These are phyloP conservation scores for Aureoboletus auriporus DNA, from an alignment of 768 basidiomycete species.

Conservation along the genomic window DNA sequence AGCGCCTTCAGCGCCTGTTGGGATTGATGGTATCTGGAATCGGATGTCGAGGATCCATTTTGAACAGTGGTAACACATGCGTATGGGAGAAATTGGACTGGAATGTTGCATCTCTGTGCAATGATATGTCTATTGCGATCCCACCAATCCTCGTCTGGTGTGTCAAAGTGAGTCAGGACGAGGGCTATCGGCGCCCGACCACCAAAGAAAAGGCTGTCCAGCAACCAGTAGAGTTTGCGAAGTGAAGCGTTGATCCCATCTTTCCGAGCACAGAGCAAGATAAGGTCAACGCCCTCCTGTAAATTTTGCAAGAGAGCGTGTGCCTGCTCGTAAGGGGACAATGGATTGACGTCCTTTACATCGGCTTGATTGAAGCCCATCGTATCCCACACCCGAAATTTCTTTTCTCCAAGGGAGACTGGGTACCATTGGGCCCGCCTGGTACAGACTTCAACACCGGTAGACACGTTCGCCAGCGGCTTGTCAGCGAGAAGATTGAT, in stretches of 20 bases:
- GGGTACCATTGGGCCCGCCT: constrained; percentile 21
- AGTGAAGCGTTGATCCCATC: constrained; percentile 34
- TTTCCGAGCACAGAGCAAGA: constrained; percentile 37
- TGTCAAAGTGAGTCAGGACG: constrained; percentile 37
- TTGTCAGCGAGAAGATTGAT: constrained; percentile 27
- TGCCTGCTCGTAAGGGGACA: constrained; percentile 26
- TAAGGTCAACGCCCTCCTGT: constrained; percentile 34
- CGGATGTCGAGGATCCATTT: neutral
- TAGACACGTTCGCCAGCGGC: constrained; percentile 27
- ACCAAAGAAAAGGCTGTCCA: constrained; percentile 36
- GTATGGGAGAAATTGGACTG: constrained; percentile 6
- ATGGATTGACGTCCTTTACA: constrained; percentile 8
- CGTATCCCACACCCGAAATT: constrained; percentile 32
- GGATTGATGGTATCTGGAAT: constrained; percentile 9
- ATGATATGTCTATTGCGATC: constrained; percentile 20
- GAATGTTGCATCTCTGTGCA: constrained; percentile 16
- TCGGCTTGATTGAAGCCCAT: constrained; percentile 30
- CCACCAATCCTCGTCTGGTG: constrained; percentile 37
- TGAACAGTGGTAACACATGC: constrained; percentile 19
- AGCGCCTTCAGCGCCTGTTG: constrained; percentile 8
- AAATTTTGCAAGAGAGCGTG: constrained; percentile 33
- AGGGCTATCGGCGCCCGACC: constrained; percentile 34
- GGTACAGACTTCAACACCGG: constrained; percentile 32
- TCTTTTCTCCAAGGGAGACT: constrained; percentile 15
- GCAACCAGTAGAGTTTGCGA: constrained; percentile 34